Evolutionary conservation across 2,329 filamentous ascomycete genomes (phyloP).

Genomic region (Alternaria sp.): DNA sequence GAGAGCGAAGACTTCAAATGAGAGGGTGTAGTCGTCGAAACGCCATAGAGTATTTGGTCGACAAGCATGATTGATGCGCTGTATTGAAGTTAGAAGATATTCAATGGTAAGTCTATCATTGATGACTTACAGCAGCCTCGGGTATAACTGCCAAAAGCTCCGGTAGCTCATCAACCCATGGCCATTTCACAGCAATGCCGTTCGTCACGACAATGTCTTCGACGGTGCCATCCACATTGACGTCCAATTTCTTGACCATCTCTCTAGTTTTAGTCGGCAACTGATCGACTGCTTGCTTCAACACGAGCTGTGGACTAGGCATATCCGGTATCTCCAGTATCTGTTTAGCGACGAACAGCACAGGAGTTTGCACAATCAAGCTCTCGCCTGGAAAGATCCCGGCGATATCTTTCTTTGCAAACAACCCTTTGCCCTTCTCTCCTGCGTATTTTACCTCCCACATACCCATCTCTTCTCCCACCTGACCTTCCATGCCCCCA

Average conservation of each 20-base stretch:
- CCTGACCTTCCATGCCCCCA: slow-evolving; percentile 13
- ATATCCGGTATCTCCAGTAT: slow-evolving; percentile 15
- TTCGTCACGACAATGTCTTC: slow-evolving; percentile 37
- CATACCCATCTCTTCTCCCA: slow-evolving; percentile 23
- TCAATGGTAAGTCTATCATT: background rate
- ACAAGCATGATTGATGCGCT: slow-evolving; percentile 47
- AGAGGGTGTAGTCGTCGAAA: slow-evolving; percentile 38
- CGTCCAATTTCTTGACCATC: slow-evolving; percentile 22
- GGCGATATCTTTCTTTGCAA: slow-evolving; percentile 26
- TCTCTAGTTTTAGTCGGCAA: slow-evolving; percentile 27
- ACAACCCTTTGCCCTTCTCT: slow-evolving; percentile 34
- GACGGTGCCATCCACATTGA: slow-evolving; percentile 17
- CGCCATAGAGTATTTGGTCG: slow-evolving; percentile 43
- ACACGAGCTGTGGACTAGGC: slow-evolving; percentile 14
- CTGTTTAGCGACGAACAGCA: slow-evolving; percentile 27
- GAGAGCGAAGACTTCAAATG: slow-evolving; percentile 37
- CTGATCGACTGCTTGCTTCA: slow-evolving; percentile 30
- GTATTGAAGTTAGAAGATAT: slow-evolving; percentile 3
- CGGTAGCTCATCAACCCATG: slow-evolving; percentile 27
- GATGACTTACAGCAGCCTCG: slow-evolving; percentile 37
- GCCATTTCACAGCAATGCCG: slow-evolving; percentile 27
- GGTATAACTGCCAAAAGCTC: slow-evolving; percentile 32
- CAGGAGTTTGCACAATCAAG: slow-evolving; percentile 33
- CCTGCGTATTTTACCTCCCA: slow-evolving; percentile 30
- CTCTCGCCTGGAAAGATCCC: slow-evolving; percentile 31